Conservation (phyloP, 495 filamentous ascomycete species). For the Viridothelium virens region DNA sequence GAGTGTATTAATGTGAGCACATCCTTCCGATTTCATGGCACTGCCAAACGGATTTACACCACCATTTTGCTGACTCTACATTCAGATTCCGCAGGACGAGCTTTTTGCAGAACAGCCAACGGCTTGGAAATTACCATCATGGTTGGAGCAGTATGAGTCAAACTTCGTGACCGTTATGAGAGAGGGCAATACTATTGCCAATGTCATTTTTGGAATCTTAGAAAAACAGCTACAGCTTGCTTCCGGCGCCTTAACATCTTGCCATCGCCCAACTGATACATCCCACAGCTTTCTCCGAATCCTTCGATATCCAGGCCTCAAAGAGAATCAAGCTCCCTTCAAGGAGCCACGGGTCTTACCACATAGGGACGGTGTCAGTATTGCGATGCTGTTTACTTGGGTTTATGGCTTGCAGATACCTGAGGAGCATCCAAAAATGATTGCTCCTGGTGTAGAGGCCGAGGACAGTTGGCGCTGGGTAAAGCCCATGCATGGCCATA, state of each 20-base stretch:
- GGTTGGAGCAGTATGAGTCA: neutral
- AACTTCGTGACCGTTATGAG: neutral
- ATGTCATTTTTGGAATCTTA: neutral
- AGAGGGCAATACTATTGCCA: conserved; percentile 4
- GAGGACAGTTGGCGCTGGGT: conserved; percentile 36
- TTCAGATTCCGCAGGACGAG: conserved; percentile 7
- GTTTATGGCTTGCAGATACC: conserved; percentile 48
- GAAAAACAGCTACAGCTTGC: conserved; percentile 2
- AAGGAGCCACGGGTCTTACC: neutral
- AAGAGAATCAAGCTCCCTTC: neutral
- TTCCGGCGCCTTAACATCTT: neutral
- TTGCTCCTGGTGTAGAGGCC: conserved; percentile 36
- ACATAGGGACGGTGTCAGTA: conserved; percentile 5
- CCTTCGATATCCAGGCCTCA: neutral
- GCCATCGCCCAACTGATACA: neutral
- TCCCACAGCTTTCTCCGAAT: neutral
- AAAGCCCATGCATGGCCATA: conserved; percentile 31
- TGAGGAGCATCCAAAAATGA: conserved; percentile 18
- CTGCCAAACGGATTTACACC: neutral
- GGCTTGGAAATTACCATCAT: conserved; percentile 3
- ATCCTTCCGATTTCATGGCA: neutral
- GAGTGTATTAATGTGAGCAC: neutral
- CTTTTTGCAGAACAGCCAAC: conserved; percentile 1
- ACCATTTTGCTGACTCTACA: neutral
- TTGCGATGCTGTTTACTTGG: conserved; percentile 37